Conservation (phyloP, 148 eudicot genomes). For the Polygonum maritimum region DNA sequence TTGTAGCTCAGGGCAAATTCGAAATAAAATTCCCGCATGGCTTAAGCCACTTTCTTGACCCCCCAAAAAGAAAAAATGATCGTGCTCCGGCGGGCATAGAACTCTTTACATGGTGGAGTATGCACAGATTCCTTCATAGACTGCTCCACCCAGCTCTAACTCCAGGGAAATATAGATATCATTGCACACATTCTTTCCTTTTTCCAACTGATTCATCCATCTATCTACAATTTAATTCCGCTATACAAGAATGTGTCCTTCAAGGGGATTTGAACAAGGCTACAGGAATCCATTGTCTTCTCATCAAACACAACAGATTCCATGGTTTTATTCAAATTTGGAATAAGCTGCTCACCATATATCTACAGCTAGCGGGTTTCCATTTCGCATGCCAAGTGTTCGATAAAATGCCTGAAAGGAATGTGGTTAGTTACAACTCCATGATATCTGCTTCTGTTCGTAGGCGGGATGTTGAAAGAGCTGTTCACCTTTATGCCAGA, state of each 20-base stretch:
- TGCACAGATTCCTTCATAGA: not conserved
- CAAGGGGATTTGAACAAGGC: slow-evolving; percentile 16
- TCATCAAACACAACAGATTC: slow-evolving; percentile 4
- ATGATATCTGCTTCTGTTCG: slow-evolving; percentile 20
- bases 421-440: slow-evolving; percentile 25
- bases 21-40: too few species aligned
- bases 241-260: slow-evolving; percentile 13
- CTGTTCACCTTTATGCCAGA: slow-evolving; percentile 10
- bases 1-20: too few species aligned
- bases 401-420: slow-evolving; percentile 30
- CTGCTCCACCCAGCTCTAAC: not conserved
- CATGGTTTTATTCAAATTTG: slow-evolving; percentile 14
- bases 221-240: not conserved
- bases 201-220: slow-evolving; percentile 5
- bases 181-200: not conserved
- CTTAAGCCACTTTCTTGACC: too few species aligned
- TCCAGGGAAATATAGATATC: not conserved
- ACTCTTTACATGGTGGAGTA: not conserved
- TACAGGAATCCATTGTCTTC: slow-evolving; percentile 15
- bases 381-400: slow-evolving; percentile 19
- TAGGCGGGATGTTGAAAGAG: not conserved
- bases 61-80: too few species aligned
- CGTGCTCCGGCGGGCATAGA: too few species aligned
- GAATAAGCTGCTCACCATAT: slow-evolving; percentile 22
- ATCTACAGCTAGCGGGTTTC: not conserved